Evolutionary conservation across 805 yeast species (phyloP), one percentile per base, ranked within the genome.

Genomic region (Isabelozyma heimii): DNA sequence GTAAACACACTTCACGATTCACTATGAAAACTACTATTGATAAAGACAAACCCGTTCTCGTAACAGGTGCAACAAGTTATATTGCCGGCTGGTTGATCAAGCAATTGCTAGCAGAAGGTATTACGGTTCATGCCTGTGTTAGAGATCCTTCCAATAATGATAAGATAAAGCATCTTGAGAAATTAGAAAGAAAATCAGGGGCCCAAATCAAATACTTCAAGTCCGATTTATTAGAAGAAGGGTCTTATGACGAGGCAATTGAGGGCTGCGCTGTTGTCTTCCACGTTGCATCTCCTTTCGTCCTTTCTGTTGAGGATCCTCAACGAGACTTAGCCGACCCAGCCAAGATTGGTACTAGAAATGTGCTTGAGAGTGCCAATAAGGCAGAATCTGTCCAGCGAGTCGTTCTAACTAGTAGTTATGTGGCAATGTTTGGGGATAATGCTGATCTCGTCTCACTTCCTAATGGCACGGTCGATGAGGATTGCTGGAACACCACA

Each of bases 201-300:
- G 45, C 37, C 24, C 37, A 35, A 30, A 35, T 45, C 17, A 45
- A 46, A 8, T 40, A 37, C 20, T 40, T 45, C 15, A 35, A 45
- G 20, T 27, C 52, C 0, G 51, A 48, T 28, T 45, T 48, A 14
- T 41, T 45, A 38, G 15, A 50, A 10, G 52, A 51, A 15, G 57
- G 56, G 1, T 60, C 63, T 3, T 62, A 58, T 44, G 60, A 56
- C 35, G 52, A 49, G 6, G 61, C 55, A 1, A 47, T 62, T 51
- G 43, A 52, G 39, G 63, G 54, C n/a, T 57, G 53, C n/a, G 44
- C 50, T 0, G 51, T 54, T 4, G 52, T 61, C 52, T 46, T 60
- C 40, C 66, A 61, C 52, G 52, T 58, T 8, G 66, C 65, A 1
- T 59, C 63, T 8, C 67, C 67, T 1, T 57, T 58, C 52, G 44